Evolutionary conservation across 148 eudicot genomes (phyloP).

Genomic region (Cornus controversa): DNA sequence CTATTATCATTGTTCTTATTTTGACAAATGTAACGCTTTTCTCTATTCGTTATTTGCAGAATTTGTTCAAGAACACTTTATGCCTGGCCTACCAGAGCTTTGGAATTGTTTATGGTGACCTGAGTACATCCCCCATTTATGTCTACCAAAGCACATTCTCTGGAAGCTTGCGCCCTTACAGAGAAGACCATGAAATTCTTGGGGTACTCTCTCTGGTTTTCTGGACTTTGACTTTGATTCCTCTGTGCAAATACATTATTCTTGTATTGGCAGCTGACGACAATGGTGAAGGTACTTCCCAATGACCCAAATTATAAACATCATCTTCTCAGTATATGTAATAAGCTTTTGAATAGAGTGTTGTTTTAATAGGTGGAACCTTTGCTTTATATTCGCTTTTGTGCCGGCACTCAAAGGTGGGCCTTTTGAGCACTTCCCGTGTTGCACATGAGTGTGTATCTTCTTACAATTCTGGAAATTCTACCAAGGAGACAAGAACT

Average conservation of each 20-base stretch:
- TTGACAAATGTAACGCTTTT: background rate
- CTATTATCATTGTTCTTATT: background rate
- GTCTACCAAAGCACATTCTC: constrained; percentile 50
- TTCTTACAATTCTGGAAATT: constrained; percentile 8
- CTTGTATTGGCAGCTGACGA: constrained; percentile 49
- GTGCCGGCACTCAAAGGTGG: constrained; percentile 37
- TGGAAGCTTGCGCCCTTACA: constrained; percentile 28
- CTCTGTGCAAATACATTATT: constrained; percentile 43
- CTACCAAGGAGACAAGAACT: constrained; percentile 22
- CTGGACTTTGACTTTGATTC: constrained; percentile 50
- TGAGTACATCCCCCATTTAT: constrained; percentile 44
- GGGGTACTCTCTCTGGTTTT: constrained; percentile 51
- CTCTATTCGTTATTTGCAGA: constrained; percentile 21
- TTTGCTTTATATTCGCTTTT: constrained; percentile 52
- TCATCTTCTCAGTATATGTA: background rate
- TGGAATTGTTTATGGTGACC: constrained; percentile 55
- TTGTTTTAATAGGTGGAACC: constrained; percentile 42
- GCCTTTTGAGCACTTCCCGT: constrained; percentile 26
- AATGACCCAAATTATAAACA: background rate
- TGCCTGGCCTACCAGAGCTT: constrained; percentile 50
- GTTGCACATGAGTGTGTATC: constrained; percentile 15
- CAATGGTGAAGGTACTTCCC: constrained; percentile 46
- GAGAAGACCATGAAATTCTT: constrained; percentile 41
- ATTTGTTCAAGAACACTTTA: constrained; percentile 25
- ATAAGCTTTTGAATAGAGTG: background rate